These are phyloP conservation scores for Amylocarpus encephaloides DNA, from an alignment of 2,329 filamentous ascomycete genomes.

Conservation along the genomic window DNA sequence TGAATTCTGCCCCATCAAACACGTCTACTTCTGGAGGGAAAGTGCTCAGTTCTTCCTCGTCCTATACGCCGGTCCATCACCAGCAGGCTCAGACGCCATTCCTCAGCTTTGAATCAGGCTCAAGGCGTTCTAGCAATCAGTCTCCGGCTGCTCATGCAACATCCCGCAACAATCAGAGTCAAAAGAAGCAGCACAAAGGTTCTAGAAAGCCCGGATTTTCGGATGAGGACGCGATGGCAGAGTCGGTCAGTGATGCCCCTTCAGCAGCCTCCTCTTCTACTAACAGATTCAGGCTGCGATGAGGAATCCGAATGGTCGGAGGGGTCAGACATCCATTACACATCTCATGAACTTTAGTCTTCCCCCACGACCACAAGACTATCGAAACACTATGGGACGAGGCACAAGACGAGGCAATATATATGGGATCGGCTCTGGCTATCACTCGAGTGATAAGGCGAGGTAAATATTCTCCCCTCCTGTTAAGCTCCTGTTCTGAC, in stretches of 20 bases:
- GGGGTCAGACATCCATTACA: conserved; percentile 94
- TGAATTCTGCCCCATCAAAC: conserved; percentile 30
- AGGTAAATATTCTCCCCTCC: conserved; percentile 46
- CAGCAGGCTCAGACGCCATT: conserved; percentile 25
- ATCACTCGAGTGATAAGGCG: conserved; percentile 86
- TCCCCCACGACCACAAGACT: conserved; percentile 63
- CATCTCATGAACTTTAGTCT: conserved; percentile 90
- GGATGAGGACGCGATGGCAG: conserved; percentile 83
- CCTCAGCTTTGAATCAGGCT: conserved; percentile 26
- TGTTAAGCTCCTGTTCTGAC: conserved; percentile 12
- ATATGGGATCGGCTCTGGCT: conserved; percentile 81
- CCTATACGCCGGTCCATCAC: conserved; percentile 26
- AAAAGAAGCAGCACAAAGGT: conserved; percentile 77
- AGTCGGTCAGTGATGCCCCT: conserved; percentile 51
- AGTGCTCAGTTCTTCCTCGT: conserved; percentile 27
- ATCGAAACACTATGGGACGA: conserved; percentile 42
- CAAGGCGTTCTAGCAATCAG: conserved; percentile 22
- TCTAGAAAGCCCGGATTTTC: conserved; percentile 67
- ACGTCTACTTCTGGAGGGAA: conserved; percentile 29
- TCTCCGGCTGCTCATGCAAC: conserved; percentile 31
- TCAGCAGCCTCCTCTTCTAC: conserved; percentile 1
- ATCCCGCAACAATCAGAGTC: conserved; percentile 68
- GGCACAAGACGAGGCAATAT: conserved; percentile 59
- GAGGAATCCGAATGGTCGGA: conserved; percentile 64
- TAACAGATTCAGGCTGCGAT: conserved; percentile 34